Evolutionary conservation across 208 protist genomes (phyloP).

Genomic region (Wallacemonas sp.): DNA sequence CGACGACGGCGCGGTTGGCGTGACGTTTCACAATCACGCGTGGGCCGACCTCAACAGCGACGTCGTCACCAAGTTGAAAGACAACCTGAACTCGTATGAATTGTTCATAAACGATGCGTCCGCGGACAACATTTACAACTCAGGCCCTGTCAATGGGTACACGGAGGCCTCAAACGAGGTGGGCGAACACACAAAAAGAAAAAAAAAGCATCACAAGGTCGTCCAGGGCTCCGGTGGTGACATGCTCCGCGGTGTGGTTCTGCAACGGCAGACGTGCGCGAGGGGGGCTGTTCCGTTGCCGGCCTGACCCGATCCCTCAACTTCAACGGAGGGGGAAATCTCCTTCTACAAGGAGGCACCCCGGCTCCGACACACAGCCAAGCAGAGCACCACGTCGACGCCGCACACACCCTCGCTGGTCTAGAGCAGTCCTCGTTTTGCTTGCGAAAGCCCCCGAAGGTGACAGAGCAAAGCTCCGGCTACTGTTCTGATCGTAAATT

Average conservation of each 20-base stretch:
- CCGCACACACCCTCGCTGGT: constrained; percentile 73
- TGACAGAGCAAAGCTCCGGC: constrained; percentile 83
- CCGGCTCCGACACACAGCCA: constrained; percentile 75
- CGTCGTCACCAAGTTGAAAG: constrained; percentile 6
- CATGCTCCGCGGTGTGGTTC: constrained; percentile 85
- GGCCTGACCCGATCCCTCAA: constrained; percentile 79
- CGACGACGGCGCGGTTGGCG: not conserved
- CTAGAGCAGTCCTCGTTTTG: constrained; percentile 49
- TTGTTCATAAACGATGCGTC: no score
- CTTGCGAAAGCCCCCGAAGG: constrained; percentile 56
- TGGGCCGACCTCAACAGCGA: not conserved
- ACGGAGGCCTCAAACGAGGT: no score
- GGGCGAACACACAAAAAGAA: no score
- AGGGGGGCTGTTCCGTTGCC: constrained; percentile 86
- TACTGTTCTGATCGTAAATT: not conserved
- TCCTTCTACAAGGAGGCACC: constrained; percentile 55
- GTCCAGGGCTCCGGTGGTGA: constrained; percentile 61
- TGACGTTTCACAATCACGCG: not conserved
- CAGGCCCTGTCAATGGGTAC: no score
- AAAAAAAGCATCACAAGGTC: constrained; percentile 56
- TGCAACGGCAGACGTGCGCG: constrained; percentile 86
- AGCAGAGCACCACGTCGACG: constrained; percentile 90
- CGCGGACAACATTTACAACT: no score
- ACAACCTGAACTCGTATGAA: no score
- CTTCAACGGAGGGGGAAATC: constrained; percentile 57